Evolutionary conservation across 176 grass and related monocot species (phyloP), one percentile per base, ranked within the genome.

Genomic region (Rhipidocladum racemiflorum): DNA sequence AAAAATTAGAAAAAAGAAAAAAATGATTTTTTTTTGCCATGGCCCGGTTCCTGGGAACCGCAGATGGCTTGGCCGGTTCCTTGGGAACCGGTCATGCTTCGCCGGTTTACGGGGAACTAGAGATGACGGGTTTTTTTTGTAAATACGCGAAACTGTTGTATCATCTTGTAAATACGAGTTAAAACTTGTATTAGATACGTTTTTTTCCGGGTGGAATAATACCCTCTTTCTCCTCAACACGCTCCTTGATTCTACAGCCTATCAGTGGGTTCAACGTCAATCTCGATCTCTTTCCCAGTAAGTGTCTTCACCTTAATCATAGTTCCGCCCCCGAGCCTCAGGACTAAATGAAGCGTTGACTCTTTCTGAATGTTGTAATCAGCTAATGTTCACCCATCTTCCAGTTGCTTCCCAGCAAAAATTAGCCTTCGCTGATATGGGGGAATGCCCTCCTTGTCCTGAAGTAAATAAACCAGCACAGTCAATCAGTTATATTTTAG

Each of bases 351-450:
- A 36, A 93, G 84, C 0, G 88, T 97, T 16, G 91, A 94, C 74
- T 97, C 94, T 77, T 97, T 94, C 76, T 97, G 94, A 65, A 97
- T 94, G 89, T 90, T 97, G 89, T 92, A 97, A 62, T 97, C 91
- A 65, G 91, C 89, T 73, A 97, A 84, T 65, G 91, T 94, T 15
- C 89, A 69, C 18, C 85, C 89, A 84, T 97, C 91, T 83, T 94
- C 94, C 49, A 97, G 42, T 45, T 94, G 94, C 81, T 97, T 97
- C 64, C 94, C 94, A 57, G 89, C 87, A 82, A 94, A 94, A 70
- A 94, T 91, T 56, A 94, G 82, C 53, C 94, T 91, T 77, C 88
- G 91, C 87, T 94, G 91, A 35, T 94, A 87, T 36, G 91, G 85
- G n/a, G 87, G 87, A 16, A 97, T 94, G 39, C 91, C 94, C 81